A percentile compares a stretch with the other conserved stretches of the same genome.
These are phyloP conservation scores for Sclerotinia minor DNA, from an alignment of 2,329 filamentous ascomycete genomes.

Conservation along the genomic window DNA sequence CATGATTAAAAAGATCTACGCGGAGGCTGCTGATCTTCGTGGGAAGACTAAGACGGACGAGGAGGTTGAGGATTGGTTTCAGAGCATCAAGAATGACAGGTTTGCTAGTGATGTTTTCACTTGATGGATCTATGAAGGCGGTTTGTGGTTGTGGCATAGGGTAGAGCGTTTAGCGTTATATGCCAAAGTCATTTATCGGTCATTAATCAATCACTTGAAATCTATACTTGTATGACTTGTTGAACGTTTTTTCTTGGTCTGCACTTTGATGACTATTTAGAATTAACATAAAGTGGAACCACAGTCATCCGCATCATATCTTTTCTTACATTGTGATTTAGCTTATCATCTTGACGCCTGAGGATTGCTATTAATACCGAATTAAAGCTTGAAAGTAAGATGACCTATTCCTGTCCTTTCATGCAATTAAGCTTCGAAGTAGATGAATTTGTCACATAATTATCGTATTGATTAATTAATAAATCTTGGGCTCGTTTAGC, in stretches of 20 bases:
- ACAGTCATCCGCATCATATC: too few relatives aligned
- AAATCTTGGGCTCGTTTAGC: too few relatives aligned
- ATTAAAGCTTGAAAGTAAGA: too few relatives aligned
- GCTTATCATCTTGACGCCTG: too few relatives aligned
- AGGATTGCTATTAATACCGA: too few relatives aligned
- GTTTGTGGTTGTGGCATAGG: not conserved
- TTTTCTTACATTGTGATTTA: too few relatives aligned
- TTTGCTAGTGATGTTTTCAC: constrained; percentile 29
- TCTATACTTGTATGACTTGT: not conserved
- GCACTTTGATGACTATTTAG: too few relatives aligned
- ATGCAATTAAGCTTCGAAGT: too few relatives aligned
- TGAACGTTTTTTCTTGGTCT: not conserved
- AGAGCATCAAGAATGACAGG: constrained; percentile 22
- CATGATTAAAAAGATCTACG: constrained; percentile 26
- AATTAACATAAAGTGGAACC: too few relatives aligned
- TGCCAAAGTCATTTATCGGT: not conserved
- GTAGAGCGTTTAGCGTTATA: not conserved
- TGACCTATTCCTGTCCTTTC: too few relatives aligned
- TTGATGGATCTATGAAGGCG: not conserved
- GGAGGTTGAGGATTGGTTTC: constrained; percentile 27
- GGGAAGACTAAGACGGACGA: constrained; percentile 24
- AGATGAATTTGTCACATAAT: too few relatives aligned
- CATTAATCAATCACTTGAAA: not conserved
- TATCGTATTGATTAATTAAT: too few relatives aligned
- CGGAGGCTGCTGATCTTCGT: constrained; percentile 1